Percentiles rank a stretch among this genome's conserved stretches.
Conservation (phyloP, 768 basidiomycete species). For the Mycena polygramma region DNA sequence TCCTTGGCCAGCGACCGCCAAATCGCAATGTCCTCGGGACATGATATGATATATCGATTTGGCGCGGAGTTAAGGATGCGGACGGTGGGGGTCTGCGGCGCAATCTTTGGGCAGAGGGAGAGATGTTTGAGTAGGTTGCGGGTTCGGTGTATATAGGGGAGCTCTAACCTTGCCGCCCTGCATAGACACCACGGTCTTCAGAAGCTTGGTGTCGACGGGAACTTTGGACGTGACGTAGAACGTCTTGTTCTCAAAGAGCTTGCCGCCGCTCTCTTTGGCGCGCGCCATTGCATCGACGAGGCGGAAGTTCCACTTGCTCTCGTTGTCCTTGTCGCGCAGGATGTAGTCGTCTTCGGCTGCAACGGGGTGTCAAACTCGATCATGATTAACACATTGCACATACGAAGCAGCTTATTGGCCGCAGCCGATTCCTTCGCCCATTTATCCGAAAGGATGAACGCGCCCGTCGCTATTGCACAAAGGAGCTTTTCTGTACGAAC, state of each 20-base stretch:
- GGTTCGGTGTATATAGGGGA: not conserved
- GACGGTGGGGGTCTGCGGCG: conserved; percentile 63
- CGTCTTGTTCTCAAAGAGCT: conserved; percentile 71
- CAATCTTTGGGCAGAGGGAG: conserved; percentile 47
- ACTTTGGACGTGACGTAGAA: conserved; percentile 86
- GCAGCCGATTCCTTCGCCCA: conserved; percentile 78
- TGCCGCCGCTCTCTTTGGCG: conserved; percentile 65
- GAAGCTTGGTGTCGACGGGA: conserved; percentile 65
- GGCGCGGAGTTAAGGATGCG: conserved; percentile 66
- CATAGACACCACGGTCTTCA: conserved; percentile 78
- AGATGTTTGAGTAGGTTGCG: conserved; percentile 13
- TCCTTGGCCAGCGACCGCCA: conserved; percentile 74
- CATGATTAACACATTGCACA: conserved; percentile 41
- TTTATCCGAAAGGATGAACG: conserved; percentile 70
- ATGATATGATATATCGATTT: conserved; percentile 75
- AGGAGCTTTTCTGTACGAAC: conserved; percentile 92
- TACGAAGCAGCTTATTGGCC: conserved; percentile 73
- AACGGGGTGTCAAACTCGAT: conserved; percentile 14
- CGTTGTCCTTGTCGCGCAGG: conserved; percentile 71
- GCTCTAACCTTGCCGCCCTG: conserved; percentile 77
- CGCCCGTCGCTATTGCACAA: conserved; percentile 74
- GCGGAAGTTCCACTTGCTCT: conserved; percentile 76
- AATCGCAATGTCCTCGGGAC: conserved; percentile 69
- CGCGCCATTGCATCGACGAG: conserved; percentile 71
- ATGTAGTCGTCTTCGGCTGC: conserved; percentile 75